Percentiles rank a stretch among this genome's conserved stretches.
Evolutionary conservation across 2,329 filamentous ascomycete species (phyloP).

Genomic region (Ophiocordyceps camponoti-saundersi): DNA sequence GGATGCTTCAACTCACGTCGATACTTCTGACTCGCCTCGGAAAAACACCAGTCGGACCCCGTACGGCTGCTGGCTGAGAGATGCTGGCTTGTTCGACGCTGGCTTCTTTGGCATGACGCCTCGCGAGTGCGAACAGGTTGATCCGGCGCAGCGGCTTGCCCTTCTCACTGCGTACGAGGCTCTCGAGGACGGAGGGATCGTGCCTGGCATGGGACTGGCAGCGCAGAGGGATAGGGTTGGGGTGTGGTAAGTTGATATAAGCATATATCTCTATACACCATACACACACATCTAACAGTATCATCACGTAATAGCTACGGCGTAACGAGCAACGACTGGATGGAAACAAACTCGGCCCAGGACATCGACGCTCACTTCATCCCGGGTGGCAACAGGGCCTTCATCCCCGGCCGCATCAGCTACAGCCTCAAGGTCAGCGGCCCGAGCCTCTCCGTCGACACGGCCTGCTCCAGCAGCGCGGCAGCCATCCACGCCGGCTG

Average conservation of each 20-base stretch:
- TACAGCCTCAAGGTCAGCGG: conserved; percentile 66
- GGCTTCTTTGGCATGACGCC: conserved; percentile 61
- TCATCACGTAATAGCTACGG: conserved; percentile 35
- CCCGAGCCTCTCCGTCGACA: conserved; percentile 56
- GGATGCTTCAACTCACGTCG: conserved; percentile 42
- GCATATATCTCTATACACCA: no score
- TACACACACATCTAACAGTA: no score
- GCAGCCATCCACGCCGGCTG: conserved; percentile 55
- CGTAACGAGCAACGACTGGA: conserved; percentile 60
- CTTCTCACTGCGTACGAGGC: conserved; percentile 52
- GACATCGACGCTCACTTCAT: conserved; percentile 45
- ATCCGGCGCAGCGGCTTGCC: conserved; percentile 48
- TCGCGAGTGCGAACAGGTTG: conserved; percentile 40
- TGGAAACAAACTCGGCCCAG: conserved; percentile 57
- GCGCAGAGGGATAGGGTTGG: conserved; percentile 47
- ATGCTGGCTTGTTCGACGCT: conserved; percentile 50
- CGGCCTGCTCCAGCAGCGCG: conserved; percentile 59
- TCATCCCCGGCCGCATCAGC: conserved; percentile 24
- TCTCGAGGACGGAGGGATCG: conserved; percentile 48
- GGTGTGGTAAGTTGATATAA: conserved; percentile 22
- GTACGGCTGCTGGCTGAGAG: conserved; percentile 33
- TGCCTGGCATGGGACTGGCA: conserved; percentile 45
- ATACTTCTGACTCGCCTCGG: conserved; percentile 37
- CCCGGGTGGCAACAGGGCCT: conserved; percentile 22
- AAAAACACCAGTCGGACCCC: conserved; percentile 37